Conservation (phyloP, 257 asterid genomes). For the Nicotiana otophora region DNA sequence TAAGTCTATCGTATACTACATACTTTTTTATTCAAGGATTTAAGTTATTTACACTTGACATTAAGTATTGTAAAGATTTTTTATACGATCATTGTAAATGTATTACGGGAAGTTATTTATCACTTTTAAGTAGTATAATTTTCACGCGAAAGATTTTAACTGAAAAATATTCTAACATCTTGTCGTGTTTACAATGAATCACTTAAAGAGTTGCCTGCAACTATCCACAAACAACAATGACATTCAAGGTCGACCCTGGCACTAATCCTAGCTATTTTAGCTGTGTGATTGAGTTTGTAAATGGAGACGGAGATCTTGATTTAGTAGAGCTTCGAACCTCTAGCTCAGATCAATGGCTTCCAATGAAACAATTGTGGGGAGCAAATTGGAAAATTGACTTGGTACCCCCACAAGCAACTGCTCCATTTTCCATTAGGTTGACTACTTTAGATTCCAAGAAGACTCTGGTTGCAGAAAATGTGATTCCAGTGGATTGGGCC, state of each 20-base stretch:
- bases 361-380: slow-evolving; percentile 33
- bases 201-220: slow-evolving; percentile 28
- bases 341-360: slow-evolving; percentile 14
- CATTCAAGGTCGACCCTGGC: slow-evolving; percentile 20
- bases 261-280: slow-evolving; percentile 26
- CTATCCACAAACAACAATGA: slow-evolving; percentile 7
- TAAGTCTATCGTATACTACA: too few species aligned
- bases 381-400: slow-evolving; percentile 20
- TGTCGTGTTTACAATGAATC: not conserved
- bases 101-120: too few species aligned
- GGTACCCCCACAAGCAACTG: not conserved
- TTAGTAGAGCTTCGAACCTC: slow-evolving; percentile 16
- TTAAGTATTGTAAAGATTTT: too few species aligned
- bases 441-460: slow-evolving; percentile 16
- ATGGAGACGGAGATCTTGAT: slow-evolving; percentile 42
- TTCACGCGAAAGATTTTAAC: too few species aligned
- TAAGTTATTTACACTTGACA: too few species aligned
- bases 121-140: too few species aligned
- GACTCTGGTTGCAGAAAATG: slow-evolving; percentile 10
- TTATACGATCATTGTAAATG: too few species aligned
- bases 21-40: too few species aligned
- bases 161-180: too few species aligned
- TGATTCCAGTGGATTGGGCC: slow-evolving; percentile 31
- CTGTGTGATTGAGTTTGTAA: slow-evolving; percentile 21
- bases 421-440: slow-evolving; percentile 33